Base-by-base conservation (phyloP, 1,284 basidiomycete genomes). In the Meira nashicola region DNA sequence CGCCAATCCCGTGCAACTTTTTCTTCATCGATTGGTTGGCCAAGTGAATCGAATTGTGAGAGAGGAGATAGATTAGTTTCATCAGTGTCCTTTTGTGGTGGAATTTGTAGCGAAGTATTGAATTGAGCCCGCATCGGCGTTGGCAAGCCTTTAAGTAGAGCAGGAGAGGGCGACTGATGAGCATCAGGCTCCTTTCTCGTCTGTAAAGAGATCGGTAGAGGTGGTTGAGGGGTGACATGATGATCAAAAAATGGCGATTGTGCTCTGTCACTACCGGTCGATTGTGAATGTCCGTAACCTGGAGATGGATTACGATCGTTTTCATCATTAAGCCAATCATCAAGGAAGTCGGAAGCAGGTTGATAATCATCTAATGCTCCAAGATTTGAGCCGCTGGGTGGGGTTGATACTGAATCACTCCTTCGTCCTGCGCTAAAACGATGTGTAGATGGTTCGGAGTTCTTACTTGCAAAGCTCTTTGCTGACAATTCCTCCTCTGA, bases 311-410 rank as follows among this genome's bases (percentile, higher is more conserved):
- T 9, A 25, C 43, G 19, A 41, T n/a, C 37, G 17, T 53, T 8
- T 14, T 53, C 50, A 19, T 17, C 37, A 5, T 53, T 41, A 25
- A 53, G 50, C 50, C 50, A 53, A 23, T 53, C 50, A 19, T 53
- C 50, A 41, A 53, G 23, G 37, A 53, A 53, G 15, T 53, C 46
- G 21, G 46, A 19, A 4, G 46, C 46, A 8, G 17, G 46, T 48
- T 48, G 17, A 5, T n/a, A 23, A 14, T 48, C 46, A 12, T 48
- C 46, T 5, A 48, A 12, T 9, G 17, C 7, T 14, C 17, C 25
- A n/a, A 48, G 8, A 5, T 21, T 25, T 6, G 46, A 48, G 21
- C 21, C 21, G 12, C 46, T 48, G 12, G 46, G 46, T 21, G 17
- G 6, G 2, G 46, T n/a, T 6, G 46, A 7, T 21, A 23, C 17